A percentile compares a stretch with the other conserved stretches of the same genome.
Conservation (phyloP, 768 basidiomycete genomes). For the Lyophyllum semitale region DNA sequence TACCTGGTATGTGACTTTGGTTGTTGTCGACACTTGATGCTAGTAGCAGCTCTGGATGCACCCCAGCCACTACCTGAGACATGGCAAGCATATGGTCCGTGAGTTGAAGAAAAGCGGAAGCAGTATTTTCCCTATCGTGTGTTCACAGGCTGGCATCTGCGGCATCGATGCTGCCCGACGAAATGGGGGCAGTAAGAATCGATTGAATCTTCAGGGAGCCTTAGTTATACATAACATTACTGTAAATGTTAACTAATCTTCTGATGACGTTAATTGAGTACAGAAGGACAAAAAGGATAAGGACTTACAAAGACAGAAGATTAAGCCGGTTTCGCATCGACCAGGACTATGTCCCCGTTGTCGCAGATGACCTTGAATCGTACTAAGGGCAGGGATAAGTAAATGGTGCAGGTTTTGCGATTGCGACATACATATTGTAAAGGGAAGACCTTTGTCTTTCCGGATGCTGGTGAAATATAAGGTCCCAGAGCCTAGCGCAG, state of each 20-base stretch:
- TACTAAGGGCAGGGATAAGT: conserved; percentile 39
- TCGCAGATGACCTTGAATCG: conserved; percentile 70
- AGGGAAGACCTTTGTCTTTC: conserved; percentile 69
- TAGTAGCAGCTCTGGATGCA: conserved; percentile 11
- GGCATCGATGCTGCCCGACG: too few species aligned
- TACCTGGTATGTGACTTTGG: too few species aligned
- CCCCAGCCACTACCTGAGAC: conserved; percentile 6
- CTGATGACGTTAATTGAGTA: too few species aligned
- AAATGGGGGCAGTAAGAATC: too few species aligned
- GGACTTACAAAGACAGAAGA: not conserved
- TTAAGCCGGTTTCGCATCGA: conserved; percentile 34
- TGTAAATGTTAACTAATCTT: not conserved
- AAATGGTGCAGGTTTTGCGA: not conserved
- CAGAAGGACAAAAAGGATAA: too few species aligned
- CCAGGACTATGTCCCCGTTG: conserved; percentile 52
- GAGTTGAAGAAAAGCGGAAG: too few species aligned
- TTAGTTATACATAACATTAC: conserved; percentile 2
- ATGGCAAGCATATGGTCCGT: not conserved
- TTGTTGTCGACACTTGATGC: conserved; percentile 2
- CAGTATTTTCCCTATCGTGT: too few species aligned
- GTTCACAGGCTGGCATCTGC: too few species aligned
- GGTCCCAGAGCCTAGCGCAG: conserved; percentile 61
- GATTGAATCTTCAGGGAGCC: not conserved
- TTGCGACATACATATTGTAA: conserved; percentile 58
- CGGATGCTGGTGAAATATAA: conserved; percentile 85